A percentile compares a stretch with the other conserved stretches of the same genome.
These are phyloP conservation scores for Nitzschia putrida DNA, from an alignment of 108 stramenopile genomes.

Conservation along the genomic window DNA sequence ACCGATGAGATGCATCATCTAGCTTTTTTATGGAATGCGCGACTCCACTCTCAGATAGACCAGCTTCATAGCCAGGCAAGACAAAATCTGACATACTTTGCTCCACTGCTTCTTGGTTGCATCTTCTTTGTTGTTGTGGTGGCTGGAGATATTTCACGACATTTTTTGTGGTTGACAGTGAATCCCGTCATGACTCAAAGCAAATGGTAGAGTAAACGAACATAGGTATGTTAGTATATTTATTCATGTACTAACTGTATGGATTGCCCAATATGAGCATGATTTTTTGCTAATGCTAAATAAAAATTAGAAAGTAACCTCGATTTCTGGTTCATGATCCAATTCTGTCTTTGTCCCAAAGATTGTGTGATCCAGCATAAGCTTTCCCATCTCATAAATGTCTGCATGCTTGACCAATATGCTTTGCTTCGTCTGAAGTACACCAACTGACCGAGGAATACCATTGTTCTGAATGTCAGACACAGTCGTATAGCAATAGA, in stretches of 20 bases:
- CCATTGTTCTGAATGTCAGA: conserved; percentile 8
- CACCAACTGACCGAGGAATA: conserved; percentile 10
- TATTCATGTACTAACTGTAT: no score
- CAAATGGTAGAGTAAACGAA: no score
- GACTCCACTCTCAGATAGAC: conserved; percentile 30
- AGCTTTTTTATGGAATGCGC: conserved; percentile 43
- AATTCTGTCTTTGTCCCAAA: background rate
- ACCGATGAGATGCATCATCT: conserved; percentile 14
- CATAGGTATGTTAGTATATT: no score
- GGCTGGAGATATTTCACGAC: no score
- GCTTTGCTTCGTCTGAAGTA: conserved; percentile 22
- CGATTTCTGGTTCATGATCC: conserved; percentile 9
- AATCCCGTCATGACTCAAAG: no score
- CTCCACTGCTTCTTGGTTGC: background rate
- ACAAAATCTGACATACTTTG: background rate
- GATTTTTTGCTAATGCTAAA: no score
- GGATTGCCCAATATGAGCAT: no score
- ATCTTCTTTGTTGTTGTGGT: no score
- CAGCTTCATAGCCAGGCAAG: conserved; percentile 46
- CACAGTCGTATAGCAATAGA: conserved; percentile 8
- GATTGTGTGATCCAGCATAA: conserved; percentile 10
- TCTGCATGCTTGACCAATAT: conserved; percentile 17
- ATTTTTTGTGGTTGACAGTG: no score
- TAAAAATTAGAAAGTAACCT: conserved; percentile 7
- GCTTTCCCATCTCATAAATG: conserved; percentile 28